Evolutionary conservation across 345 rosid species (phyloP).

Genomic region (Balakata baccata): DNA sequence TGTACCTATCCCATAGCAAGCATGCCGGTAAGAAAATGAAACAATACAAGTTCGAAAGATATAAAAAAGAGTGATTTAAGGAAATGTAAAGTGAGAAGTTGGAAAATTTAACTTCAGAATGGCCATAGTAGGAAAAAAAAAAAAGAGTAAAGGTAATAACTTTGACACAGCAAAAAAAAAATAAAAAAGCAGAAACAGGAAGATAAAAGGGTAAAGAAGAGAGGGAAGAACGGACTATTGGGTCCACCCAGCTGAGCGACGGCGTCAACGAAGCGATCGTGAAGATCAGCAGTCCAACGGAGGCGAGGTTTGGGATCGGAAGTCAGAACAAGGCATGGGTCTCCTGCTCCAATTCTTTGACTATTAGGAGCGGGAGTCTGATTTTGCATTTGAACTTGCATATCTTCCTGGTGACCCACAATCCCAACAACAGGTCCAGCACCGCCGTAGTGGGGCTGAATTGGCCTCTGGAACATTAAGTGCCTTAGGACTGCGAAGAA

Average conservation of each 20-base stretch:
- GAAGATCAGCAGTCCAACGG: conserved; percentile 89
- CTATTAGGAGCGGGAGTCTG: not conserved
- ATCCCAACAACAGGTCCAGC: conserved; percentile 1
- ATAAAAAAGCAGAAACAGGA: not conserved
- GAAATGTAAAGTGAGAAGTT: no score
- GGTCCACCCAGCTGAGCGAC: conserved; percentile 88
- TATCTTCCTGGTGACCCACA: conserved; percentile 13
- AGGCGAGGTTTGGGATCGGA: conserved; percentile 93
- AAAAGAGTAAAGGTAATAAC: not conserved
- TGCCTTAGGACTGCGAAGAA: not conserved
- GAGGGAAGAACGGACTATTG: conserved; percentile 43
- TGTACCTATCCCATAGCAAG: not conserved
- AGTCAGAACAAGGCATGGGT: conserved; percentile 73
- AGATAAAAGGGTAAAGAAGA: not conserved
- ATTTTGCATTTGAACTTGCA: conserved; percentile 1
- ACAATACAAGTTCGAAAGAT: not conserved
- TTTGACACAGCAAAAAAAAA: not conserved
- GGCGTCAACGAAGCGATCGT: conserved; percentile 85
- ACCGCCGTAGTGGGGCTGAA: conserved; percentile 15
- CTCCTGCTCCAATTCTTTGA: conserved; percentile 28
- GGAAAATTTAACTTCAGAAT: not conserved
- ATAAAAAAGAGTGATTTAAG: no score
- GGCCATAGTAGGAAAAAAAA: not conserved
- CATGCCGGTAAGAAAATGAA: not conserved
- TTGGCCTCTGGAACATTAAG: conserved; percentile 15